phyloP scores from a whole-genome alignment of 306 rosid species.

The Castanospermum australe region DNA sequence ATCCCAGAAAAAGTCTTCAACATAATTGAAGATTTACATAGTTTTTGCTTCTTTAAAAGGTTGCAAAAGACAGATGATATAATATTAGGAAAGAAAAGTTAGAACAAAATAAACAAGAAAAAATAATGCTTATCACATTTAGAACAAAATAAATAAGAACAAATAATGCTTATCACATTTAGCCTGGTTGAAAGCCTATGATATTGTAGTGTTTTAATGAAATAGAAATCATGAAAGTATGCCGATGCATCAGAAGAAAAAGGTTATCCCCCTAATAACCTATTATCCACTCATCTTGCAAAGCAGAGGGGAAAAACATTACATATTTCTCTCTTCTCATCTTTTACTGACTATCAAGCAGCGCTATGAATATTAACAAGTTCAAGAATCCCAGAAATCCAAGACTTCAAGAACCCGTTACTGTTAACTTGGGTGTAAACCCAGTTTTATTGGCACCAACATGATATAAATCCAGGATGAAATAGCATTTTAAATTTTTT shows the following conservation, averaged over 20 bases:
- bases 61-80: not conserved
- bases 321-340: not conserved
- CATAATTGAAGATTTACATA: not conserved
- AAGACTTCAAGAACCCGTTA: not conserved
- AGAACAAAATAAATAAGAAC: too few relatives aligned
- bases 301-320: not conserved
- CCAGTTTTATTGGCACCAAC: not conserved
- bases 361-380: not conserved
- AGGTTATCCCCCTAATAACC: not conserved
- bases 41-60: not conserved
- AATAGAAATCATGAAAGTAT: not conserved
- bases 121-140: not conserved
- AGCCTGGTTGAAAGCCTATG: not conserved
- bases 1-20: not conserved
- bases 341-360: not conserved
- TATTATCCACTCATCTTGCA: not conserved
- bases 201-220: not conserved
- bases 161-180: too few relatives aligned
- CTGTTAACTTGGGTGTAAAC: not conserved
- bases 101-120: not conserved
- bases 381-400: not conserved
- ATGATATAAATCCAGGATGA: not conserved
- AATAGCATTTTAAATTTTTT: not conserved
- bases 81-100: not conserved
- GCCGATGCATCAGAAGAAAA: not conserved